Percentiles rank a stretch among this genome's conserved stretches.
Conservation (phyloP, 2,329 filamentous ascomycete species). For the Paecilomyces fulvus region DNA sequence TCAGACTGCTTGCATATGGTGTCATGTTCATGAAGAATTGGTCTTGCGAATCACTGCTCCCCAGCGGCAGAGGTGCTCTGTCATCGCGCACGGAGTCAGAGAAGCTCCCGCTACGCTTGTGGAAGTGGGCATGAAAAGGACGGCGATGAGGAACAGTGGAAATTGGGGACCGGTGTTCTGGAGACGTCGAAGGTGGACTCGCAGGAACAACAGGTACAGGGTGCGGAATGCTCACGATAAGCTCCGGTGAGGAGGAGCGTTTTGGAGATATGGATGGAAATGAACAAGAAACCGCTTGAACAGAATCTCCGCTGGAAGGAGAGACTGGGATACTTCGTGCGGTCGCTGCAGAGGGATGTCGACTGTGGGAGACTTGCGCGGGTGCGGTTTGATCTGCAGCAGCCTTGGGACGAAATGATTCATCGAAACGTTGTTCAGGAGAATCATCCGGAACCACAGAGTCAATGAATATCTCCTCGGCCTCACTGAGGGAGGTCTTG, state of each 20-base stretch:
- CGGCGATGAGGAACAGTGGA: conserved; percentile 33
- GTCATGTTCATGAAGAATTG: conserved; percentile 48
- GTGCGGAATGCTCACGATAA: conserved; percentile 29
- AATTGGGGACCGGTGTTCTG: conserved; percentile 18
- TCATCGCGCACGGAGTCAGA: conserved; percentile 73
- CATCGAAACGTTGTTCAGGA: neutral
- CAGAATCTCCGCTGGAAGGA: conserved; percentile 40
- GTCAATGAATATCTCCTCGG: conserved; percentile 24
- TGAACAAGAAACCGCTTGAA: conserved; percentile 53
- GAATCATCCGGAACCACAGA: neutral
- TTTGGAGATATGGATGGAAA: conserved; percentile 43
- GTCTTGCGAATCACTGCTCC: conserved; percentile 34
- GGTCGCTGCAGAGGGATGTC: conserved; percentile 29
- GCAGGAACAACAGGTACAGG: conserved; percentile 31
- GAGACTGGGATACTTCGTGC: conserved; percentile 28
- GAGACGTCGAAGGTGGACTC: conserved; percentile 19
- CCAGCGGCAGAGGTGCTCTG: conserved; percentile 44
- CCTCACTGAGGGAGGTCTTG: conserved; percentile 17
- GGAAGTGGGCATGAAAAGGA: conserved; percentile 46
- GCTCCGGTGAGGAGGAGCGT: conserved; percentile 22
- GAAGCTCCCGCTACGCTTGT: conserved; percentile 81
- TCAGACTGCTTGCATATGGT: conserved; percentile 71
- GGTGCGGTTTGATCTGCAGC: neutral
- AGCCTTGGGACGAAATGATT: neutral
- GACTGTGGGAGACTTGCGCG: conserved; percentile 15